Percentiles rank a stretch among this genome's conserved stretches.
These are phyloP conservation scores for Diplodia sapinea DNA, from an alignment of 2,329 filamentous ascomycete species.

Conservation along the genomic window DNA sequence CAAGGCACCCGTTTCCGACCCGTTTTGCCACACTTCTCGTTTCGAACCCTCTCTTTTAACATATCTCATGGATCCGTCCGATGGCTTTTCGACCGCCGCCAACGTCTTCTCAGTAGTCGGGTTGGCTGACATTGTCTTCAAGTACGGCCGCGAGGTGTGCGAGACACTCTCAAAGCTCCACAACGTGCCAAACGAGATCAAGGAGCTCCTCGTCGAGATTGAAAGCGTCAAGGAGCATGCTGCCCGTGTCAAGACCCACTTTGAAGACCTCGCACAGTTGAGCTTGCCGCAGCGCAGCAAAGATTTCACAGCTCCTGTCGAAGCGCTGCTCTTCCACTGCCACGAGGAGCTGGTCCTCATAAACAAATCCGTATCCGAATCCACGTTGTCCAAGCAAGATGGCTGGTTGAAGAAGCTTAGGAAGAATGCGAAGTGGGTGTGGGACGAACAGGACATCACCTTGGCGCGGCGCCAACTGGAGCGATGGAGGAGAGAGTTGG, in stretches of 20 bases:
- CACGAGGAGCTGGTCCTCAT: background rate
- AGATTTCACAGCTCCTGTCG: background rate
- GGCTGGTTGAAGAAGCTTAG: background rate
- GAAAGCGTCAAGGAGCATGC: slow-evolving; percentile 5
- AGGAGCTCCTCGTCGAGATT: slow-evolving; percentile 1
- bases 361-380: background rate
- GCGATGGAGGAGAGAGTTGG: slow-evolving; percentile 6
- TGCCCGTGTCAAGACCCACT: background rate
- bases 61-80: slow-evolving; percentile 1
- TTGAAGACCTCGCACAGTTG: background rate
- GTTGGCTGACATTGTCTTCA: slow-evolving; percentile 19
- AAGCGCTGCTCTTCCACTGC: background rate
- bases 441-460: slow-evolving; percentile 8
- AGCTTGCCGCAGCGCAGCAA: background rate
- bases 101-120: slow-evolving; percentile 20
- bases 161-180: slow-evolving; percentile 8
- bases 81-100: slow-evolving; percentile 6
- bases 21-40: background rate
- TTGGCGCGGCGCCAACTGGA: background rate
- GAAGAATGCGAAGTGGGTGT: slow-evolving; percentile 17
- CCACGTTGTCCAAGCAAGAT: background rate
- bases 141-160: slow-evolving; percentile 8
- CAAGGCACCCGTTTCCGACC: background rate
- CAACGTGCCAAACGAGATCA: slow-evolving; percentile 1
- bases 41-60: background rate